Evolutionary conservation across 495 filamentous ascomycete genomes (phyloP).

Genomic region (Parmelia sp.): DNA sequence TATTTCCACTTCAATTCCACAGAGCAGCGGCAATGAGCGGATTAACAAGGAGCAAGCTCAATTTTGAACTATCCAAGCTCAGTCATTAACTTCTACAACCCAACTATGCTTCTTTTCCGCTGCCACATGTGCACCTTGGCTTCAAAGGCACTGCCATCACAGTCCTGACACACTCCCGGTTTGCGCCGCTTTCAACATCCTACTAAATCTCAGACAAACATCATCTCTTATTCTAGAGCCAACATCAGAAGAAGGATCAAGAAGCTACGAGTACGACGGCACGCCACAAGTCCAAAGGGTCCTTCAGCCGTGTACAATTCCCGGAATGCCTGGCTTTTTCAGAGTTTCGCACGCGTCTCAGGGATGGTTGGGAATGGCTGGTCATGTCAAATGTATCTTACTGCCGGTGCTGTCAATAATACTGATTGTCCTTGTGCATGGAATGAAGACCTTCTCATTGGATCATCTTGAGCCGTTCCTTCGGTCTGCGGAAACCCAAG

Average conservation of each 20-base stretch:
- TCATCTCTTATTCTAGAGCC: neutral
- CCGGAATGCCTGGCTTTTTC: too few species aligned
- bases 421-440: neutral
- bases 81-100: too few species aligned
- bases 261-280: too few species aligned
- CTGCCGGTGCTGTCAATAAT: neutral
- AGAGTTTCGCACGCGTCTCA: neutral
- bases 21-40: too few species aligned
- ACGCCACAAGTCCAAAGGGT: neutral
- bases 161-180: neutral
- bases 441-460: neutral
- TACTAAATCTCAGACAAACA: neutral
- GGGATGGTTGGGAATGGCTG: neutral
- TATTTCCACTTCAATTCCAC: neutral
- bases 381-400: neutral
- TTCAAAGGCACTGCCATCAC: too few species aligned
- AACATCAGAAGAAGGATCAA: neutral
- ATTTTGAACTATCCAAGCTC: too few species aligned
- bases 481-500: slow-evolving; percentile 1
- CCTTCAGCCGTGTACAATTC: neutral
- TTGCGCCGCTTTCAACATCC: neutral
- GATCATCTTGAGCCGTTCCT: neutral
- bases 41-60: neutral
- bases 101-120: too few species aligned
- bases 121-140: too few species aligned